Percentiles rank a stretch among this genome's conserved stretches.
phyloP scores from a whole-genome alignment of 139 green algal genomes.

The Mesotaenium endlicherianum region DNA sequence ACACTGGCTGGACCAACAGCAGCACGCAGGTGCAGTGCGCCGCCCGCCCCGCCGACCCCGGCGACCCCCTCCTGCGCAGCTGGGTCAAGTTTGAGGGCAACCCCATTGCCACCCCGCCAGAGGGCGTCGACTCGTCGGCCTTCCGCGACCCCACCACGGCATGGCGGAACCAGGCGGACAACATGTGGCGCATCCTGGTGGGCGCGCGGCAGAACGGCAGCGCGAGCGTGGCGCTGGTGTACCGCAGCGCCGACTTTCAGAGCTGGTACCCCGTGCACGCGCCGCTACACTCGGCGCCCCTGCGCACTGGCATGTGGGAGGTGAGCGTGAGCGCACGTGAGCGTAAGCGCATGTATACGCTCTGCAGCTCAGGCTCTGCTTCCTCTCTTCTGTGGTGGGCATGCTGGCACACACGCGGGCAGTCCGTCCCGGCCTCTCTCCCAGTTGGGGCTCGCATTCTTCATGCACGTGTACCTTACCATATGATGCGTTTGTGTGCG shows the following conservation, averaged over 20 bases:
- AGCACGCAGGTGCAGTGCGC: constrained; percentile 21
- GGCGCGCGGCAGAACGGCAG: constrained; percentile 5
- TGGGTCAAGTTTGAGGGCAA: constrained; percentile 33
- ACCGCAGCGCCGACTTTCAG: constrained; percentile 22
- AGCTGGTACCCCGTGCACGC: background rate
- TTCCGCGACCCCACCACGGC: constrained; percentile 41
- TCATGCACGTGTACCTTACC: background rate
- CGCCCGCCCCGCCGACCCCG: background rate
- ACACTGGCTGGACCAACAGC: constrained; percentile 16
- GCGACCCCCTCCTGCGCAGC: constrained; percentile 12
- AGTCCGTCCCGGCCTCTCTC: no score
- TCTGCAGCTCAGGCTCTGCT: no score
- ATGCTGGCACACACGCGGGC: no score
- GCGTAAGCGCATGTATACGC: no score
- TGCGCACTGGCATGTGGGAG: constrained; percentile 42
- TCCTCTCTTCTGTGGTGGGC: no score
- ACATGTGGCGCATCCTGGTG: constrained; percentile 28
- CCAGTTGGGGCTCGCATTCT: background rate
- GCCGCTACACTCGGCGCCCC: background rate
- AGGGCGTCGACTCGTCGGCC: constrained; percentile 9
- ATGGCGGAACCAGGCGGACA: constrained; percentile 25
- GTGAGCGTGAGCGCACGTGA: constrained; percentile 5
- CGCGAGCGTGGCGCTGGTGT: background rate
- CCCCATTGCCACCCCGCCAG: constrained; percentile 3
- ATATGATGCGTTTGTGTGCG: background rate